Conservation (phyloP, 352 stramenopile species). For the Pythium phragmitis region DNA sequence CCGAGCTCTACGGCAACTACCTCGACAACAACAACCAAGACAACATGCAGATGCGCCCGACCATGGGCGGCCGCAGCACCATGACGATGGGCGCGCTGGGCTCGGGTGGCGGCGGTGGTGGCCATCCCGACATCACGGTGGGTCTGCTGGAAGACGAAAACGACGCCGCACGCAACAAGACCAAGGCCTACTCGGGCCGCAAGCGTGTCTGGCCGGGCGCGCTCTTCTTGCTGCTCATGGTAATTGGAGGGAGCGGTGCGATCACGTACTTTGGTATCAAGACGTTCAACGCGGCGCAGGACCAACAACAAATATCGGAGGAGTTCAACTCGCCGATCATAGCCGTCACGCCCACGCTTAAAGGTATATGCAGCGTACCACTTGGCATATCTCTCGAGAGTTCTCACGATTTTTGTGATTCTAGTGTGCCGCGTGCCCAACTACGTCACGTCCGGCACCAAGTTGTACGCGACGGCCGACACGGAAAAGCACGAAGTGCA, state of each 20-base stretch:
- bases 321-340: constrained; percentile 38
- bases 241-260: constrained; percentile 38
- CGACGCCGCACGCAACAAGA: constrained; percentile 1
- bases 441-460: constrained; percentile 55
- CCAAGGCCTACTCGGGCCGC: constrained; percentile 54
- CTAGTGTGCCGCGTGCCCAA: constrained; percentile 69
- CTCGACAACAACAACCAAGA: constrained; percentile 33
- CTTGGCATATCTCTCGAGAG: background rate
- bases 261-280: constrained; percentile 71
- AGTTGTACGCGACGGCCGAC: constrained; percentile 64
- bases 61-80: constrained; percentile 31
- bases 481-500: constrained; percentile 59
- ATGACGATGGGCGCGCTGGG: constrained; percentile 24
- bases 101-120: constrained; percentile 2
- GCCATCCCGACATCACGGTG: constrained; percentile 74
- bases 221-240: constrained; percentile 64
- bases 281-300: constrained; percentile 60
- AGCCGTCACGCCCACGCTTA: constrained; percentile 38
- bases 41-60: constrained; percentile 42
- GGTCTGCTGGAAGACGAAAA: constrained; percentile 56
- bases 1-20: constrained; percentile 76
- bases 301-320: constrained; percentile 57
- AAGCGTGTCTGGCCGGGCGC: constrained; percentile 81
- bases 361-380: constrained; percentile 31
- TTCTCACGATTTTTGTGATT: background rate